Conservation (phyloP, 2,329 filamentous ascomycete genomes). For the Aspergillus intermedius region DNA sequence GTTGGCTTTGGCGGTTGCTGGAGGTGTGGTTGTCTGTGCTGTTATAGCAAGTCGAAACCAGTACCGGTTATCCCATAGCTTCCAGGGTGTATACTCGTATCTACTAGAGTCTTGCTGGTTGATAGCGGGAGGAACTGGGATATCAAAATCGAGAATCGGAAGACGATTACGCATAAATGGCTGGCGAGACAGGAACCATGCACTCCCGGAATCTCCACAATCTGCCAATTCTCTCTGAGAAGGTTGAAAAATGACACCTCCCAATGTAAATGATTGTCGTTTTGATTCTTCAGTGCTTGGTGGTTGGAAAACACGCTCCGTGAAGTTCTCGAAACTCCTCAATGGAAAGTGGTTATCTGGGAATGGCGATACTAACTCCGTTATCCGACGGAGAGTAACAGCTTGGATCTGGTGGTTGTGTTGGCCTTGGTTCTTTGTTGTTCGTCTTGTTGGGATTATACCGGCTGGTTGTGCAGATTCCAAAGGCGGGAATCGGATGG, state of each 20-base stretch:
- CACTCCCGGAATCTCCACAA: constrained; percentile 13
- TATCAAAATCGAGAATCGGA: constrained; percentile 16
- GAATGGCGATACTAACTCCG: constrained; percentile 44
- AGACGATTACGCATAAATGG: constrained; percentile 27
- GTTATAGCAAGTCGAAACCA: constrained; percentile 46
- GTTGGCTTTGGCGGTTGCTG: too few relatives aligned
- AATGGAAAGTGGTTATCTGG: constrained; percentile 36
- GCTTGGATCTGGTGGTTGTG: constrained; percentile 30
- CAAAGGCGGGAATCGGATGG: constrained; percentile 21
- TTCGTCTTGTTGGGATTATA: background rate
- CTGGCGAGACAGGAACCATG: constrained; percentile 34
- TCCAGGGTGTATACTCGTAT: constrained; percentile 19
- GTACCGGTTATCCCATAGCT: constrained; percentile 51
- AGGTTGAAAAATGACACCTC: constrained; percentile 45
- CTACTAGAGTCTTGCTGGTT: background rate
- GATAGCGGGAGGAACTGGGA: background rate
- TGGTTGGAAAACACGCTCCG: constrained; percentile 36
- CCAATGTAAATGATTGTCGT: constrained; percentile 42
- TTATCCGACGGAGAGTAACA: constrained; percentile 42
- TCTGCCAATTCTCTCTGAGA: constrained; percentile 12
- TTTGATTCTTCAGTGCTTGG: background rate
- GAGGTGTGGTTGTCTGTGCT: background rate
- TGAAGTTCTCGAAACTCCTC: constrained; percentile 36
- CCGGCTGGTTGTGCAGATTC: constrained; percentile 1
- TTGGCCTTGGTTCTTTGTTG: background rate